Percentiles rank a stretch among this genome's conserved stretches.
phyloP scores from a whole-genome alignment of 2,329 filamentous ascomycete species.

The Madurella fahalii region DNA sequence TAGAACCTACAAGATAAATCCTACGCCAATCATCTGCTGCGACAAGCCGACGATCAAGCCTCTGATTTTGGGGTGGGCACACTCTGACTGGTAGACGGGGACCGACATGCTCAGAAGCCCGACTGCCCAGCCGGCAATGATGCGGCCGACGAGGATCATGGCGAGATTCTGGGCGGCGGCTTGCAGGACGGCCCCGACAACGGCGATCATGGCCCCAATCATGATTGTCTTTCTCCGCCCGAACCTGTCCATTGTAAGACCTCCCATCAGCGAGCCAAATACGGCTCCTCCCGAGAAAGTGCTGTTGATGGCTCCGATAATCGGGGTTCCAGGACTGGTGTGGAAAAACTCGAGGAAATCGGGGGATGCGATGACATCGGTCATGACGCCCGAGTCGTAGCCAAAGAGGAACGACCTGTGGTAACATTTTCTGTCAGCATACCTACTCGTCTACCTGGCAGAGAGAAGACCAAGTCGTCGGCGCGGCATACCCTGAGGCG shows the following conservation, averaged over 20 bases:
- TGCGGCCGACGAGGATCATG: constrained; percentile 54
- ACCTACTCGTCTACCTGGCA: constrained; percentile 8
- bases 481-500: constrained; percentile 34
- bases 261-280: constrained; percentile 50
- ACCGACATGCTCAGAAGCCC: constrained; percentile 53
- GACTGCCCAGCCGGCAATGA: constrained; percentile 56
- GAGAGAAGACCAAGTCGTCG: too few relatives aligned
- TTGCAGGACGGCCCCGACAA: constrained; percentile 57
- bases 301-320: constrained; percentile 60
- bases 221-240: constrained; percentile 58
- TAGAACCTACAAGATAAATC: constrained; percentile 42
- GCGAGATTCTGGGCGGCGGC: constrained; percentile 50
- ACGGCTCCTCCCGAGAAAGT: constrained; percentile 56
- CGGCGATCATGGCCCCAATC: constrained; percentile 54
- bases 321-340: constrained; percentile 44
- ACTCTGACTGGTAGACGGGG: constrained; percentile 54
- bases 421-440: not conserved
- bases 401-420: constrained; percentile 43
- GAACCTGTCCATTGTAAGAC: constrained; percentile 57
- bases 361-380: constrained; percentile 51
- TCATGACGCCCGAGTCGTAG: constrained; percentile 42
- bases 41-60: constrained; percentile 51
- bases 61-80: constrained; percentile 49
- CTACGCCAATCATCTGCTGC: constrained; percentile 43
- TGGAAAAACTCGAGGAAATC: constrained; percentile 57